Base-by-base conservation (phyloP, 2,329 filamentous ascomycete species). In the Alternaria conjuncta region DNA sequence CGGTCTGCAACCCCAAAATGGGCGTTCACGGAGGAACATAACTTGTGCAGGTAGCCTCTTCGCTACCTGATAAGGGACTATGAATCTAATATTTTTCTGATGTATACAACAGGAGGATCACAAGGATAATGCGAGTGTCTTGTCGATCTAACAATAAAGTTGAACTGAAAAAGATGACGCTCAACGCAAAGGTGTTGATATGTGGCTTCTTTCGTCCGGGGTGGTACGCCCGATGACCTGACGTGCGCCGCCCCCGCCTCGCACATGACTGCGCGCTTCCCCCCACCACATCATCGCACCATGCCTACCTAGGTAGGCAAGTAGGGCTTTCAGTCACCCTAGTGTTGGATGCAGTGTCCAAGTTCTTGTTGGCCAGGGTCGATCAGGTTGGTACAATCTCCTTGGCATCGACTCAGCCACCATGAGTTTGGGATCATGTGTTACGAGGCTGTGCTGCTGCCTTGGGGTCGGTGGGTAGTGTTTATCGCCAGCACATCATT, bases 31-130 rank as follows among this genome's bases (percentile, higher is more conserved):
- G 2, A 26, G 25, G 2, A 26, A 26, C 3, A 9, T 3, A 26
- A 26, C 25, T 9, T 26, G 6, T 9, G 9, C 25, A 10, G 3
- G 9, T n/a, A 36, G 4, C 32, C 32, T n/a, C 32, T 2, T 36
- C 32, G 32, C 32, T 36, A 1, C 15, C 0, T 8, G 15, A 36
- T 18, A 11, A 41, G 36, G 10, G 5, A 18, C 10, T 11, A n/a
- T 41, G 1, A 18, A 1, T 41, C 9, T 18, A 11, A 18, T 18
- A 10, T 8, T 10, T 3, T 5, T 41, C n/a, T 18, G 3, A 18
- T 11, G 15, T 18, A 18, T 18, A 10, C 2, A 41, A n/a, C 2
- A 10, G 0, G 0, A 5, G 2, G 1, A 6, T 18, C 10, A n/a
- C n/a, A 18, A 41, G 5, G 2, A 18, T 18, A 3, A n/a, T n/a